phyloP scores from a whole-genome alignment of 2,329 filamentous ascomycete genomes.

The Pestalotiopsis sp. region DNA sequence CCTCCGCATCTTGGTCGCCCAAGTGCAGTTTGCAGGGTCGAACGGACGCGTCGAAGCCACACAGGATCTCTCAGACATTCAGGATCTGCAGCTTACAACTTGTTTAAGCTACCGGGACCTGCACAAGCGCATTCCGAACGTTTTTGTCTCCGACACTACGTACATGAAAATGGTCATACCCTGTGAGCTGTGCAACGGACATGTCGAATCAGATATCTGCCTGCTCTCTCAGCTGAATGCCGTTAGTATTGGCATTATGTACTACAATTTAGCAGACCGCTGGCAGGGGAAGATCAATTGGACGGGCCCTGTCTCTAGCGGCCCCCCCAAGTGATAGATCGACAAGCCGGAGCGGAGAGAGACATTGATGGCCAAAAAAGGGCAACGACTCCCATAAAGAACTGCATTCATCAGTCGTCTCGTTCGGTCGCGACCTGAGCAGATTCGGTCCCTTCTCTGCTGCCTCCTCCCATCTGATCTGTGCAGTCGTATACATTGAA shows the following conservation, averaged over 20 bases:
- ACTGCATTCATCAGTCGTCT: background rate
- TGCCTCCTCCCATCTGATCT: background rate
- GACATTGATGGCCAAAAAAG: background rate
- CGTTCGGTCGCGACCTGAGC: background rate
- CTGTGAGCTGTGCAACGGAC: background rate
- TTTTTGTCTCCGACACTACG: background rate
- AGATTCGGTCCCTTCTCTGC: background rate
- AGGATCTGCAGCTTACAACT: background rate
- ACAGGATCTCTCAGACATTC: background rate
- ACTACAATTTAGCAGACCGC: background rate
- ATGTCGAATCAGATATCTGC: background rate
- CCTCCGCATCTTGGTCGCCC: background rate
- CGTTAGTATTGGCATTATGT: background rate
- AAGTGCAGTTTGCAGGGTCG: background rate
- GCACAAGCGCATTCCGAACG: background rate
- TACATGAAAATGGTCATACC: background rate
- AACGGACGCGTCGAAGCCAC: background rate
- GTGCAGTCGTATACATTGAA: background rate
- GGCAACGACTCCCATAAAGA: background rate
- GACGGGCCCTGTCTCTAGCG: background rate
- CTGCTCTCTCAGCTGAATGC: background rate
- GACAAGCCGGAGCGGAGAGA: conserved; percentile 1
- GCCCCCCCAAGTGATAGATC: background rate
- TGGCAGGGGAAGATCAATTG: background rate
- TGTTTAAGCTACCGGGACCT: background rate